Base-by-base conservation (phyloP, 2,329 filamentous ascomycete genomes). In the Sclerotinia subarctica region DNA sequence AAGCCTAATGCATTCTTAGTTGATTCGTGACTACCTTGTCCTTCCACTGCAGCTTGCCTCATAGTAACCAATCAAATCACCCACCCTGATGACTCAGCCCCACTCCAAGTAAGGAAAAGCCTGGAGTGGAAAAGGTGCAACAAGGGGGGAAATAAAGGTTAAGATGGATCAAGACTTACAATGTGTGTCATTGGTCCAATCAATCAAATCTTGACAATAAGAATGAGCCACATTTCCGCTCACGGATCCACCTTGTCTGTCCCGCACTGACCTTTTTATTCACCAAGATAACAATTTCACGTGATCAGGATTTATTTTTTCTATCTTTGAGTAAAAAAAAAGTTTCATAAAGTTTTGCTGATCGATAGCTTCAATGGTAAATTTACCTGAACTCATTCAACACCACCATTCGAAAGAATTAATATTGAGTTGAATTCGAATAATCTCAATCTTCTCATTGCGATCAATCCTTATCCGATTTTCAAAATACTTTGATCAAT, bases 261-360 rank as follows among this genome's bases (percentile, higher is more conserved):
- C 11, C 44, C 46, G 64, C 53, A 66, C 47, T 26, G 54, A 60
- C 46, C 8, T 38, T 35, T 57, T 11, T 35, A 6, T 19, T 19
- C 8, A 32, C 24, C 29, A n/a, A 4, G 58, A 60, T 49, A 60
- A 29, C 44, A 26, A 24, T 2, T 24, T 1, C 62, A 64, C 62
- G 62, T 64, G 62, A 64, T 64, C 24, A 15, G 5, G n/a, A 56
- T 56, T 44, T 32, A 46, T 64, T 64, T 64, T 64, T 64, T 64
- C 62, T 42, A 64, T 64, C 51, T 64, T 64, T 56, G 32, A 44
- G 62, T 47, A 56, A 24, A 64, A 64, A 60, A 64, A 64, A 64
- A 64, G 47, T 64, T 64, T 56, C 38, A 15, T 35, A 24, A 56
- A 56, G 47, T 64, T 64, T 64, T 64, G 24, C n/a, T 26, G 62